These are phyloP conservation scores for Acorus gramineus DNA, from an alignment of 106 monocot species.

Conservation along the genomic window DNA sequence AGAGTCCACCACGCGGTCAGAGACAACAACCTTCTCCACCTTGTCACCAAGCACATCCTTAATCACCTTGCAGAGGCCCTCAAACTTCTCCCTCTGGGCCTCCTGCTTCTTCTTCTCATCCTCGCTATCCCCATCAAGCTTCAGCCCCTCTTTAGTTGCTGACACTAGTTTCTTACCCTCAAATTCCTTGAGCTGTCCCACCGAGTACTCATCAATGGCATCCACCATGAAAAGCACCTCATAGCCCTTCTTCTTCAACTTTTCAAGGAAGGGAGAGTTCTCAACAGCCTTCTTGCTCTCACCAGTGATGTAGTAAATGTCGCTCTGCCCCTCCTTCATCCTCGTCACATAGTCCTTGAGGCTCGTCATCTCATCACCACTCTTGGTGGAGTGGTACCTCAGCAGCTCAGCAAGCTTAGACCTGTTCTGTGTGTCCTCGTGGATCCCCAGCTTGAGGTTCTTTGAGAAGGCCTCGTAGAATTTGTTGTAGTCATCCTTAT, in stretches of 20 bases:
- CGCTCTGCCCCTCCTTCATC: constrained; percentile 81
- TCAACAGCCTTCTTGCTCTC: constrained; percentile 86
- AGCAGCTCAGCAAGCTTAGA: constrained; percentile 54
- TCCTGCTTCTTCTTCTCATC: constrained; percentile 76
- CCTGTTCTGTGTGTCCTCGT: constrained; percentile 62
- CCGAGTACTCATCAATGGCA: constrained; percentile 69
- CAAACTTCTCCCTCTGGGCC: constrained; percentile 49
- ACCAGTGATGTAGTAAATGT: constrained; percentile 73
- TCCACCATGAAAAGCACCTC: constrained; percentile 76
- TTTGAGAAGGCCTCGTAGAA: constrained; percentile 82
- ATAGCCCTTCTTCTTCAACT: constrained; percentile 65
- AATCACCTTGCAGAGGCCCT: constrained; percentile 70
- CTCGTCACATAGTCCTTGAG: constrained; percentile 74
- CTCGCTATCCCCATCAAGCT: constrained; percentile 51
- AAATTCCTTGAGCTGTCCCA: constrained; percentile 70
- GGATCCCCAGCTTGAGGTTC: constrained; percentile 77
- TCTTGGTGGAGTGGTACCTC: constrained; percentile 79
- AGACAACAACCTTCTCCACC: constrained; percentile 72
- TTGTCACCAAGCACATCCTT: constrained; percentile 71
- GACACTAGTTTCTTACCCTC: constrained; percentile 75
- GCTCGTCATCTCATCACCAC: constrained; percentile 72
- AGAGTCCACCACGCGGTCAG: constrained; percentile 67
- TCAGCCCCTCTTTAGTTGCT: constrained; percentile 67
- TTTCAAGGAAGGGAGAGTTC: constrained; percentile 80
- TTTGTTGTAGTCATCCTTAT: constrained; percentile 81